These are phyloP conservation scores for Breviolum minutum DNA, from an alignment of 73 alveolate genomes.

Conservation along the genomic window DNA sequence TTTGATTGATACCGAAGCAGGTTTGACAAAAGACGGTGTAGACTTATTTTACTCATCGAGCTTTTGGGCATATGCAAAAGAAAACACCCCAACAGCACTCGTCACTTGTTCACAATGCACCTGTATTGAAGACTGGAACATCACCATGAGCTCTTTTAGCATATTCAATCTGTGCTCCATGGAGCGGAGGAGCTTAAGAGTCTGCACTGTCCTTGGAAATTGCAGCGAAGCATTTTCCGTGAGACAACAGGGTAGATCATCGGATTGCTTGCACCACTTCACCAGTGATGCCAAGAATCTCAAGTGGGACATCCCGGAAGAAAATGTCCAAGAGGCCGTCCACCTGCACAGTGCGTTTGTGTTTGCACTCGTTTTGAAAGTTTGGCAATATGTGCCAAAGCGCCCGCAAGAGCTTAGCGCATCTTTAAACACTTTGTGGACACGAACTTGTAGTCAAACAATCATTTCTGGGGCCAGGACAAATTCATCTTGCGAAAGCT, in stretches of 20 bases:
- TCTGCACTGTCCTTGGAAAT: constrained; percentile 35
- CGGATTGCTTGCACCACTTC: not conserved
- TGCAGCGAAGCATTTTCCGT: not conserved
- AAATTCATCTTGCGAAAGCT: constrained; percentile 67
- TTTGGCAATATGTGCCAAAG: too few relatives aligned
- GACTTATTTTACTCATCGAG: too few relatives aligned
- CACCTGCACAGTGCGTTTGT: not conserved
- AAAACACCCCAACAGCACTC: not conserved
- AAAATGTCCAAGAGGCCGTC: constrained; percentile 73
- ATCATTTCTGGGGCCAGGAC: not conserved
- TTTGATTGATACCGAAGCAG: not conserved
- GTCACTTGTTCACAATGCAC: not conserved
- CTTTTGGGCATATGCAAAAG: not conserved
- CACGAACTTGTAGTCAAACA: not conserved
- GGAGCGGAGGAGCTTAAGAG: constrained; percentile 46
- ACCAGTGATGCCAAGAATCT: not conserved
- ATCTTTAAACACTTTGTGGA: not conserved
- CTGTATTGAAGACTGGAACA: not conserved
- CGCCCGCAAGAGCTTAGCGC: not conserved
- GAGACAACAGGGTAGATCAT: too few relatives aligned
- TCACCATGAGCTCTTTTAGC: not conserved
- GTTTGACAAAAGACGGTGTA: not conserved
- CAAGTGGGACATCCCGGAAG: constrained; percentile 88
- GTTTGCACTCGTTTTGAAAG: not conserved
- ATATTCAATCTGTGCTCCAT: constrained; percentile 24